Conservation (phyloP, 1,139 yeast genomes). For the Diutina sp. region DNA sequence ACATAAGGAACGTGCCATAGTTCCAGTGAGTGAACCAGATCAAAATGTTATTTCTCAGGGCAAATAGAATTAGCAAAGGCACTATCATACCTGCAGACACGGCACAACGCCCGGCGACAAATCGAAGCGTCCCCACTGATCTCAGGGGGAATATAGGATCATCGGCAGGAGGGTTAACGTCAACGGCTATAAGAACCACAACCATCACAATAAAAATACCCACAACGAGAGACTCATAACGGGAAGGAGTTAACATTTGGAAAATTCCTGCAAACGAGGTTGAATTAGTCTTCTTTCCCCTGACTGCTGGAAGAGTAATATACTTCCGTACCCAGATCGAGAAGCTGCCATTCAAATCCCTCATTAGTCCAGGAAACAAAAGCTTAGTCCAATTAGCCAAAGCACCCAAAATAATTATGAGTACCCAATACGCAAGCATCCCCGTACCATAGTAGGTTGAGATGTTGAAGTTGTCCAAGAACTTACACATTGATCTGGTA, state of each 20-base stretch:
- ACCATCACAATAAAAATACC: neutral
- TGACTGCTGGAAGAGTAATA: neutral
- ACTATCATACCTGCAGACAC: neutral
- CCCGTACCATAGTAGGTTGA: conserved; percentile 1
- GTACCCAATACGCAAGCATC: neutral
- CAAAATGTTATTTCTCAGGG: neutral
- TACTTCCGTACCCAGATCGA: neutral
- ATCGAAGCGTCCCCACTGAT: neutral
- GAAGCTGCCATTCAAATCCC: neutral
- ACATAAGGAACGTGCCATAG: neutral
- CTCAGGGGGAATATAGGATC: neutral
- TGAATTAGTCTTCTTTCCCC: neutral
- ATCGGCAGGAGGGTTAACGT: neutral
- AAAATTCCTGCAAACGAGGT: neutral
- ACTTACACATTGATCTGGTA: neutral
- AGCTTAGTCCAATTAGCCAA: neutral
- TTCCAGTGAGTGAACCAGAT: neutral
- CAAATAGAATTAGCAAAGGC: neutral
- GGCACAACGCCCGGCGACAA: neutral
- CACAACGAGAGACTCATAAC: neutral
- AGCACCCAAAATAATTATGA: neutral
- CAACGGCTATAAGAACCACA: neutral
- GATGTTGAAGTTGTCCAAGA: neutral
- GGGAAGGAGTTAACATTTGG: neutral
- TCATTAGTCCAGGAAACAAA: neutral